A percentile compares a stretch with the other conserved stretches of the same genome.
Evolutionary conservation across 192 early-diverging fungal species (phyloP).

Genomic region (Mortierella antarctica): DNA sequence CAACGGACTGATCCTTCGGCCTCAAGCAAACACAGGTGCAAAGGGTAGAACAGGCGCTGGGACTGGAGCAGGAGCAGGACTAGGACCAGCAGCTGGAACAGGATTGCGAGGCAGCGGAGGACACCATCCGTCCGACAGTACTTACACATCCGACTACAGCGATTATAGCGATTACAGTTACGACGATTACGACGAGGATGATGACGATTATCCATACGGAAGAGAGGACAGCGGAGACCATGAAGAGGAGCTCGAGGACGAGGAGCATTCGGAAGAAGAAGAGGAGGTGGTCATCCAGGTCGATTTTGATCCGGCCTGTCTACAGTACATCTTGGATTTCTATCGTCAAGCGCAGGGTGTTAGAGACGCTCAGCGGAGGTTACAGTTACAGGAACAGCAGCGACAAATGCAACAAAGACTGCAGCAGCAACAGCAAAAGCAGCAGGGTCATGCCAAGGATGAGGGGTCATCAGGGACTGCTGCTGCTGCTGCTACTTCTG

Average conservation of each 20-base stretch:
- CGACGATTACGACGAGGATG: conserved; percentile 42
- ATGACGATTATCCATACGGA: conserved; percentile 21
- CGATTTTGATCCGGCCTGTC: conserved; percentile 65
- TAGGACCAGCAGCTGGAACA: neutral
- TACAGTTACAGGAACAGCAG: conserved; percentile 23
- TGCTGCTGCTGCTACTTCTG: neutral
- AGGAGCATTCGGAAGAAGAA: conserved; percentile 37
- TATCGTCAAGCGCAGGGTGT: conserved; percentile 55
- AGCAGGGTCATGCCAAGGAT: neutral
- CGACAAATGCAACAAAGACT: conserved; percentile 1
- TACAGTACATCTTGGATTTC: conserved; percentile 61
- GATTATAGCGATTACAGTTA: conserved; percentile 41
- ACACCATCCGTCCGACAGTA: conserved; percentile 35
- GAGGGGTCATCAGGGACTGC: neutral
- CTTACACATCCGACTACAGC: conserved; percentile 31
- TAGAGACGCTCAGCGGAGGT: conserved; percentile 29
- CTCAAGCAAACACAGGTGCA: conserved; percentile 4
- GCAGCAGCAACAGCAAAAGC: conserved; percentile 10
- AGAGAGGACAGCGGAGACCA: conserved; percentile 12
- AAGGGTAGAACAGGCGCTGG: neutral
- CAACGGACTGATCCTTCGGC: conserved; percentile 62
- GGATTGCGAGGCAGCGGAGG: conserved; percentile 10
- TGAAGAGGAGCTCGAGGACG: conserved; percentile 40
- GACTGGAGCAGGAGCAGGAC: neutral
- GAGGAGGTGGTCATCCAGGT: conserved; percentile 55